Evolutionary conservation across 306 rosid species (phyloP), one percentile per base, ranked within the genome.

Genomic region (Trichosanthes truncata): DNA sequence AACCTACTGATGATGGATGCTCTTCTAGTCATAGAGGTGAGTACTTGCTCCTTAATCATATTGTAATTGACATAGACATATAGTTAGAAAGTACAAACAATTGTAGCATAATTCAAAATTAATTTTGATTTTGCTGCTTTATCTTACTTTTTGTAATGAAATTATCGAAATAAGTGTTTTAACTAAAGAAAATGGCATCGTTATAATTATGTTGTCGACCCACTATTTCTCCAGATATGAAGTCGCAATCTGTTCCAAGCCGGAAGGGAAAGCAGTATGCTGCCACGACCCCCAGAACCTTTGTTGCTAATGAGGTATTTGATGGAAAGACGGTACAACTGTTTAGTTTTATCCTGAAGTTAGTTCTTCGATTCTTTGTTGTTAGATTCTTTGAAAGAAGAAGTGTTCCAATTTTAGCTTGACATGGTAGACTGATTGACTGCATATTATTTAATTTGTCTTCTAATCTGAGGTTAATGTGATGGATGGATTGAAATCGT

Each of bases 401-500:
- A 13, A 48, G 41, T 73, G 60, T 48, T 71, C 45, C 56, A 12
- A 15, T 25, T 3, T n/a, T 69, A 43, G 52, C n/a, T 40, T 23
- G 17, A 40, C 36, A 12, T 48, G 77, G 21, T 48, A 29, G 60
- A 25, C 21, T 9, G 77, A 73, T 29, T 48, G 14, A 73, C 2
- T 73, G 46, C 6, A 21, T 21, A 10, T 71, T 14, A 74, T 49
- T 49, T 49, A 3, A 29, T 49, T 55, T 46, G 26, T 46, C 82
- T 35, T 80, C 79, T 51, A 60, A 29, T 79, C n/a, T 76, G 75
- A 95, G 99, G 87, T 95, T 80, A 95, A 95, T 77, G 90, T 74
- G 83, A 91, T 85, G 36, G 98, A 93, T 63, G 99, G 99, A 71
- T 84, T 95, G 85, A 93, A 93, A 79, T 82, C 85, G 83, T 90